Evolutionary conservation across 495 filamentous ascomycete genomes (phyloP), one percentile per base, ranked within the genome.

Genomic region (Aspergillus heteromorphus): DNA sequence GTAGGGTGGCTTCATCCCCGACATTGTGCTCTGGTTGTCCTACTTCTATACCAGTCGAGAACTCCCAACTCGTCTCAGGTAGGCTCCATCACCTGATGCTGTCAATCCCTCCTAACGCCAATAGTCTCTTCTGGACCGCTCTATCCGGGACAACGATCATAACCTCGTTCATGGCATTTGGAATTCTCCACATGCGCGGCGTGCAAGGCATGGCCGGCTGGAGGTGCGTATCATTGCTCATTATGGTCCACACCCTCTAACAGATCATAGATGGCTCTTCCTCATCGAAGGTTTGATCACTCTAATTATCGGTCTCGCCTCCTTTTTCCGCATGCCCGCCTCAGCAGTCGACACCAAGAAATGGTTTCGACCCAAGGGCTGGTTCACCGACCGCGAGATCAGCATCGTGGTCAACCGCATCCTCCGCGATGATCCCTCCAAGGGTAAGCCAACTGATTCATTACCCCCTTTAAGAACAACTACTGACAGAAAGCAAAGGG

Each of bases 1-100:
- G 0, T 34, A 88, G 66, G 86, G 87, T 17, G 86, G 85, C 0
- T 89, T 87, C 43, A 74, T 74, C 25, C 70, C 72, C 0, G 70
- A 73, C 49, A 65, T 70, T 11, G 60, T 83, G 14, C 66, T 89
- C 1, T 89, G 86, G 63, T 72, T 89, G 3, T 84, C 82, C 1
- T 89, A 89, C 65, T 89, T 86, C 60, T 87, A 83, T 60, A 86
- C 73, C 45, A 74, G 75, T 50, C 71, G 77, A 36, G 84, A 85
- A 58, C 73, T 89, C 14, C 79, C 84, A 0, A 71, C 80, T 19
- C 78, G 83, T 1, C 67, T 86, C 13, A 74, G 73, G 81, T 69
- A 84, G 36, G 52, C n/a, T 31, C 36, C 9, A 45, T 4, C 27
- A 36, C 4, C 18, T 43, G 27, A n/a, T n/a, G n/a, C n/a, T 51